Evolutionary conservation across 352 stramenopile genomes (phyloP), one percentile per base, ranked within the genome.

Genomic region (Globisporangium orthogonon): DNA sequence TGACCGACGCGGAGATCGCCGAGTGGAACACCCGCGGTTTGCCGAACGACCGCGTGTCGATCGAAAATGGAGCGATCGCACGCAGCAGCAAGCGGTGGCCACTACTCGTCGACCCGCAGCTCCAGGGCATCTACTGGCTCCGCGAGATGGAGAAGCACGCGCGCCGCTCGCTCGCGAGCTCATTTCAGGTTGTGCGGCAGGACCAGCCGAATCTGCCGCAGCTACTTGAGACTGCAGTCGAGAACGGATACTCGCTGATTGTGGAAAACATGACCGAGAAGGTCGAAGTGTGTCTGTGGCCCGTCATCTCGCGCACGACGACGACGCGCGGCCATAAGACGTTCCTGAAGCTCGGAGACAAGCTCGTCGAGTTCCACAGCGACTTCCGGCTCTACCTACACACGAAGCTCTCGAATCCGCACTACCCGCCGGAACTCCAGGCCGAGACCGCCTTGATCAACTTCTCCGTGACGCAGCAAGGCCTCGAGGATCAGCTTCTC

Each of bases 381-480:
- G 66, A 85, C 17, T 97, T 97, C 49, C 68, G 76, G 11, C 52
- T 98, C 6, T 96, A 96, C 55, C 56, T 98, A 7, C 91, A 97
- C 60, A 98, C 91, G 1, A 98, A 96, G 56, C 71, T 97, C 0
- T 94, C 84, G n/a, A 97, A 97, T 37, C 91, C 91, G 14, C 89
- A 97, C 61, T 97, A 94, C 39, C 87, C 87, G 15, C 90, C 91
- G 0, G 91, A 97, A 58, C 52, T 98, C 6, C 89, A 97, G 59
- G 90, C 90, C 11, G 88, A 97, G 62, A 92, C 86, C 4, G 94
- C 89, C 9, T 64, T 97, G 33, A 86, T 98, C 50, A 97, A 97
- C 61, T 98, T 97, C 69, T 78, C 87, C 3, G 90, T 97, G 33
- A 97, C 91, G 2, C 77, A 91, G 31, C 68, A 81, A 53, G 91